Base-by-base conservation (phyloP, 345 rosid species). In the Citrus hindsii region DNA sequence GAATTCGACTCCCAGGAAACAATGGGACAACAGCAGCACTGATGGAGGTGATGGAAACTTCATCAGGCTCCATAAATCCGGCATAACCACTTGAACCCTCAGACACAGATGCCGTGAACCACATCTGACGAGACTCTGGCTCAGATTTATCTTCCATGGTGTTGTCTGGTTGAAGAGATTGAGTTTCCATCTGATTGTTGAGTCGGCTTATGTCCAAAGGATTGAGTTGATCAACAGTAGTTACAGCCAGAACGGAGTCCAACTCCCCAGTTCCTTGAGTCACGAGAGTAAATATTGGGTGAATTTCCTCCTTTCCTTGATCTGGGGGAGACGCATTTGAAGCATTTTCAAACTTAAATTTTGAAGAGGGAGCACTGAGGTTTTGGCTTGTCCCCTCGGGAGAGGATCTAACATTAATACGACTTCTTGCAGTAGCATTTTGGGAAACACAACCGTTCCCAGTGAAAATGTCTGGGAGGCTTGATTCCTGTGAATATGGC, bases 401-500 rank as follows among this genome's bases (percentile, higher is more conserved):
- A 61, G 87, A 83, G 59, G 84, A 79, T 73, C 80, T 88, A 37
- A 79, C 83, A 63, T 77, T 89, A 71, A 81, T 75, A 73, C 82
- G 87, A 71, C 89, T 87, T 84, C 94, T 91, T 74, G 93, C 84
- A 24, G 77, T 82, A 77, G 92, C 85, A 75, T 84, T 90, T 32
- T 90, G 94, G 60, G 91, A 89, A 79, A 80, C 84, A 78, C 88
- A 89, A 71, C 90, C 82, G 51, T 83, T 82, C 77, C 77, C 89
- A 4, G 84, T 87, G 76, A 84, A 83, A 72, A 82, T 48, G n/a
- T 89, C 90, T 10, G 95, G 91, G 60, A 92, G 90, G 81, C 97
- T 95, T 0, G 97, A 93, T 84, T 93, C 99, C 98, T 95, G 83
- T 7, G 42, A 74, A 77, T 67, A 77, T n/a, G 62, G 38, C 30